Conservation (phyloP, 2,329 filamentous ascomycete genomes). For the Teratosphaeria viscida region DNA sequence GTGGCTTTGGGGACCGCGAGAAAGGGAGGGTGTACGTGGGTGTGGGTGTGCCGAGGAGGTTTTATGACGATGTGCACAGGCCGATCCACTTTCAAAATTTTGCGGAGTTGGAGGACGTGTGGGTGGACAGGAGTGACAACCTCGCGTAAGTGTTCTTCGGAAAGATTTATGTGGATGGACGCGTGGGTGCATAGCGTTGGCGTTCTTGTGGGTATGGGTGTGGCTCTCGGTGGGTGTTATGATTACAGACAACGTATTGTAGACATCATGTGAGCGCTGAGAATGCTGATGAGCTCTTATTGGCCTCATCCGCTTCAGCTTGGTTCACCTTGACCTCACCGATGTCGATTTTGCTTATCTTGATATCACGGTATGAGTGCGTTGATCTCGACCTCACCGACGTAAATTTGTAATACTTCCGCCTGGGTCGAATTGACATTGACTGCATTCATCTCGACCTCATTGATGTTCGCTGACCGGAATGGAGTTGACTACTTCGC, state of each 20-base stretch:
- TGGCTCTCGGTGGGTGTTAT: background rate
- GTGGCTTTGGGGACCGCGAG: slow-evolving; percentile 73
- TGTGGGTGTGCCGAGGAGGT: slow-evolving; percentile 77
- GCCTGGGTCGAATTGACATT: background rate
- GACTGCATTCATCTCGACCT: background rate
- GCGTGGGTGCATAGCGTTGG: background rate
- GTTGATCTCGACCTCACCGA: background rate
- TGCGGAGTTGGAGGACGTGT: slow-evolving; percentile 91
- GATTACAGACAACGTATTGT: background rate
- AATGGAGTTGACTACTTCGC: background rate
- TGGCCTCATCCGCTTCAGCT: background rate
- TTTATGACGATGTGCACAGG: slow-evolving; percentile 87
- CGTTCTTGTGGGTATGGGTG: background rate
- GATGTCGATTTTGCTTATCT: background rate
- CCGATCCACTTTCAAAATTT: slow-evolving; percentile 96
- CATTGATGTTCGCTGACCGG: background rate
- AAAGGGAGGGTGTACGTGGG: slow-evolving; percentile 79
- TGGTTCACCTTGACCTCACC: background rate
- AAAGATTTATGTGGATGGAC: background rate
- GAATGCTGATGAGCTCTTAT: background rate
- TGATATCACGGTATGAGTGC: background rate
- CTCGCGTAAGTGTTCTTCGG: slow-evolving; percentile 53
- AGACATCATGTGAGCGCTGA: background rate
- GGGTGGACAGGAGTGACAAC: slow-evolving; percentile 85
- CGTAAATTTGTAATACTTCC: background rate